Base-by-base conservation (phyloP, 208 protist species). In the Acanthamoeba sp. region DNA sequence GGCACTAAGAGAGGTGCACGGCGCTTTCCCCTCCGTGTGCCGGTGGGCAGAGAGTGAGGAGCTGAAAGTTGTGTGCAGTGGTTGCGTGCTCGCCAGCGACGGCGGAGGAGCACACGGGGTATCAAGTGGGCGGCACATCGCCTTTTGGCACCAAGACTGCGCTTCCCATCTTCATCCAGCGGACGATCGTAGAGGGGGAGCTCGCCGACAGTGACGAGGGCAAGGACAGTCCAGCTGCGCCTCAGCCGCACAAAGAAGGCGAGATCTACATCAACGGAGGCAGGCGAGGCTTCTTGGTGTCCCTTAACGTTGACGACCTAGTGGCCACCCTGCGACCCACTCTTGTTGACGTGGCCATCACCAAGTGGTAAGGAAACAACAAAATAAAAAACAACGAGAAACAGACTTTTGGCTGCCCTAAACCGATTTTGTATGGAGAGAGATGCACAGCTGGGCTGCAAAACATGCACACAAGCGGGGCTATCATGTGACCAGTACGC, bases 181-280 rank as follows among this genome's bases (percentile, higher is more conserved):
- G 73, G 20, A 82, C 73, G 9, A 82, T 82, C 42, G 73, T 82
- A 2, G 73, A 82, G 24, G 73, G 73, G 2, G 73, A 82, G 34
- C 18, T 18, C 2, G 73, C 20, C 16, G 24, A 71, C 64, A 71
- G 32, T n/a, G 64, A 71, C 24, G 32, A 40, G 27, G n/a, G 14
- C 32, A 1, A 82, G 40, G 36, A 1, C 12, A 52, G 20, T 1
- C 6, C 64, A 2, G 3, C 16, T 40, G 64, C 42, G 42, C 6
- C 2, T 10, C 22, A 73, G 7, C 2, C 2, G 10, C 4, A 82
- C 1, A 82, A 12, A 1, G 10, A 12, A 10, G 18, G 42, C 24
- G 40, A 82, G 42, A 84, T 84, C 73, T 84, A 84, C 73, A 84
- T 57, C 42, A 84, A 84, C 73, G 73, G 73, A 48, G 73, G 73